Conservation (phyloP, 2,329 filamentous ascomycete species). For the Byssochlamys sp. region DNA sequence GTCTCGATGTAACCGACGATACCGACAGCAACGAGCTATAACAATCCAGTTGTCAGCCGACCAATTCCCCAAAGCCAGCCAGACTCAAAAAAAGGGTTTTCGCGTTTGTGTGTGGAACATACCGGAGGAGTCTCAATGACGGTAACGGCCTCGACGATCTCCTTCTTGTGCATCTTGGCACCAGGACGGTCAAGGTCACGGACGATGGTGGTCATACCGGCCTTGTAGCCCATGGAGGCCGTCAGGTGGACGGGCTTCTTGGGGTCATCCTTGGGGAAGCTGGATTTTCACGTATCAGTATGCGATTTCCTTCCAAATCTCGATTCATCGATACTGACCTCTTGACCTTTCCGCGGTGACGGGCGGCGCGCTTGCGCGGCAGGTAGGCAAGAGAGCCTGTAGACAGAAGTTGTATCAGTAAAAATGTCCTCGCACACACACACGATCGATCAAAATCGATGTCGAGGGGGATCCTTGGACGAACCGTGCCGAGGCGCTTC, state of each 20-base stretch:
- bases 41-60: constrained; percentile 16
- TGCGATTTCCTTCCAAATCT: constrained; percentile 7
- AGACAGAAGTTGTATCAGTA: constrained; percentile 21
- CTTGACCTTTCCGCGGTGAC: constrained; percentile 97
- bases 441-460: constrained; percentile 17
- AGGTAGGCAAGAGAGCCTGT: constrained; percentile 68
- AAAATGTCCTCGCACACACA: constrained; percentile 16
- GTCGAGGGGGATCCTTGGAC: constrained; percentile 53
- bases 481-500: constrained; percentile 93
- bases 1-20: constrained; percentile 99
- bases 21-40: constrained; percentile 98
- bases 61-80: background rate
- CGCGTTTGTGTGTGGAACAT: constrained; percentile 45
- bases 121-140: constrained; percentile 92
- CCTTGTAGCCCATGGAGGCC: constrained; percentile 98
- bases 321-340: constrained; percentile 53
- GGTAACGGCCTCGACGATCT: constrained; percentile 80
- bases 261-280: constrained; percentile 99
- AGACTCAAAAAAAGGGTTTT: constrained; percentile 42
- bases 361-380: constrained; percentile 82
- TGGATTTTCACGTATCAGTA: constrained; percentile 35
- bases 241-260: constrained; percentile 99
- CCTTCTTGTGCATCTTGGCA: constrained; percentile 99
- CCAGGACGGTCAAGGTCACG: constrained; percentile 97
- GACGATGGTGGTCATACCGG: constrained; percentile 99